Base-by-base conservation (phyloP, 352 stramenopile genomes). In the Pythium dissimile region DNA sequence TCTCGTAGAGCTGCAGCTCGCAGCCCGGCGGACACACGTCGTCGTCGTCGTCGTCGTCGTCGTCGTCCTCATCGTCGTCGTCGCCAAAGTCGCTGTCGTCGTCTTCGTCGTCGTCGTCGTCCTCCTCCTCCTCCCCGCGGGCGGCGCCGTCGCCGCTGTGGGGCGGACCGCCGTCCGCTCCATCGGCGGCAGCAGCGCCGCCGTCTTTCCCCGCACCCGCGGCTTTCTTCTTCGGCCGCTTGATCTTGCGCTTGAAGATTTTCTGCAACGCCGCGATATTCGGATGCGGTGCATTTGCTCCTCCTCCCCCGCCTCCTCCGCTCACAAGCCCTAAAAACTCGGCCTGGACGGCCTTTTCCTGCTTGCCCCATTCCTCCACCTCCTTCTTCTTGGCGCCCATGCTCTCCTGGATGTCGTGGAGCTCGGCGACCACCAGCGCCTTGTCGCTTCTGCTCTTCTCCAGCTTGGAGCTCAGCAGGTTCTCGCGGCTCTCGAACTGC, bases 181-280 rank as follows among this genome's bases (percentile, higher is more conserved):
- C n/a, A n/a, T n/a, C 63, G 24, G 67, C 62, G 11, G 69, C 60
- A 7, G 62, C 64, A 10, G 23, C 49, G 18, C 52, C 66, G 39
- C 58, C 63, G 49, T 71, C 71, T 28, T 49, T 52, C 9, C 67
- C 65, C 26, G 31, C 46, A 0, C 28, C 46, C 3, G 23, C n/a
- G 3, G 54, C 59, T 37, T 85, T 81, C 64, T 94, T 94, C 73
- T 97, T 98, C 2, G 72, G 59, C 7, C 92, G 73, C 56, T 97
- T 98, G 51, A 98, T 89, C 50, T 96, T 96, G 47, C 91, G 86
- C 48, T 84, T 87, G 64, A 96, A 97, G 26, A 97, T 88, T 71
- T 96, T 96, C 30, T 94, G 79, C 23, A 98, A 62, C 32, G 70
- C 72, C 11, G 72, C 59, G 49, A 89, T 83, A 46, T 75, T 88